Evolutionary conservation across 139 green algal genomes (phyloP), one percentile per base, ranked within the genome.

Genomic region (Klebsormidium nitens): DNA sequence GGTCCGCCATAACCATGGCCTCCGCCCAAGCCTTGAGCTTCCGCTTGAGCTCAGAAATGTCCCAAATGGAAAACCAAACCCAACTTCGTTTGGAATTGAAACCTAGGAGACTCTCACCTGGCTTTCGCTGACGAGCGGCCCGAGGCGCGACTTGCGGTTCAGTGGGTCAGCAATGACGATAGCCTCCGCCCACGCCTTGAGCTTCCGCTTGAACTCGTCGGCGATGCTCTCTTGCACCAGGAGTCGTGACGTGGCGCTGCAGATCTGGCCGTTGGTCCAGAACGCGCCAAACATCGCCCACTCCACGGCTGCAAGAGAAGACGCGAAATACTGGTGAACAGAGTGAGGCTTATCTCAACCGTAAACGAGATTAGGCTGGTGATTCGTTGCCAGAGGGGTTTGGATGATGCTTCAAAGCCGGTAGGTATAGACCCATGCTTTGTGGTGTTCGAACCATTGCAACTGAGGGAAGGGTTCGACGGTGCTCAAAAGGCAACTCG

Each of bases 221-320:
- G 86, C 87, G 34, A 93, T 85, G 69, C 68, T 44, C 38, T 75
- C 72, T 35, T 75, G 89, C 40, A 96, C 66, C 34, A 96, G 82
- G 47, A 95, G 78, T 37, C 90, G 85, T 3, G 81, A 90, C 19
- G 90, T 96, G 57, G 88, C 79, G 55, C 58, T 86, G 87, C 90
- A 96, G 72, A 96, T 93, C 81, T 96, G 90, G 0, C 89, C 89
- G 35, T 82, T 86, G 69, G 77, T 93, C 87, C 87, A 94, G 69
- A 94, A 93, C 35, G 63, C 62, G 5, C 89, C 90, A 79, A 95
- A 95, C 78, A 94, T 92, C 52, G 76, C 80, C 89, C 89, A 96
- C 83, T 96, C 90, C 71, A 95, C 90, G 5, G 90, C 87, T 62
- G 90, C 85, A n/a, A n/a, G n/a, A 19, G 44, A n/a, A n/a, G n/a